These are phyloP conservation scores for Kwoniella mangroviensis DNA, from an alignment of 768 basidiomycete species.

Conservation along the genomic window DNA sequence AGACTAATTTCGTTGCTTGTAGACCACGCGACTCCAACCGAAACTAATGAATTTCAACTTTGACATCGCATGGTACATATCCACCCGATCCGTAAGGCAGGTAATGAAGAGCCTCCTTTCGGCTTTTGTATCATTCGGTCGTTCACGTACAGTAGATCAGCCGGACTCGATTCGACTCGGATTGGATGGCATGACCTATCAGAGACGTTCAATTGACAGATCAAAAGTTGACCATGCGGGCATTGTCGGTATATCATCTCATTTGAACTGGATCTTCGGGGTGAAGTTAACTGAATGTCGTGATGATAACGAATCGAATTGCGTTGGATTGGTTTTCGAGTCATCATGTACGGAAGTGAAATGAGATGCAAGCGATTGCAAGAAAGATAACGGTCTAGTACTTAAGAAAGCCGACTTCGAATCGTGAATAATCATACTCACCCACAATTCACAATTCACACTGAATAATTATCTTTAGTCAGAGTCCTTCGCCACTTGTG, in stretches of 20 bases:
- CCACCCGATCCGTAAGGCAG: neutral
- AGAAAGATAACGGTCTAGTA: constrained; percentile 7
- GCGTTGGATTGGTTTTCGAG: neutral
- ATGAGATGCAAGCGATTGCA: neutral
- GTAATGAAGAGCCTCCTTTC: neutral
- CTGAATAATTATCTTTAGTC: neutral
- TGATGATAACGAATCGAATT: constrained; percentile 21
- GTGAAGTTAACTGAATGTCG: constrained; percentile 7
- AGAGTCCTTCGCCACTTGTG: neutral
- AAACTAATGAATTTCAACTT: neutral
- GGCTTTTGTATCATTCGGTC: neutral
- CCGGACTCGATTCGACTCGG: too few species aligned
- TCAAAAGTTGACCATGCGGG: neutral
- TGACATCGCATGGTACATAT: neutral
- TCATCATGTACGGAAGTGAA: constrained; percentile 4
- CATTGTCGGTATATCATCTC: neutral
- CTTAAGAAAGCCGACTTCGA: neutral
- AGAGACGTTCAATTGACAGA: neutral
- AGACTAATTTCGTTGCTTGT: too few species aligned
- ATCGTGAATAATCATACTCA: neutral
- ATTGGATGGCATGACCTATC: neutral
- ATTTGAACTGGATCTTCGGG: neutral
- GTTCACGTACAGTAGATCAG: too few species aligned
- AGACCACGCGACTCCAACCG: neutral
- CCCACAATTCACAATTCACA: neutral